Percentiles rank a stretch among this genome's conserved stretches.
Conservation (phyloP, 768 basidiomycete genomes). For the Calocera cornea region DNA sequence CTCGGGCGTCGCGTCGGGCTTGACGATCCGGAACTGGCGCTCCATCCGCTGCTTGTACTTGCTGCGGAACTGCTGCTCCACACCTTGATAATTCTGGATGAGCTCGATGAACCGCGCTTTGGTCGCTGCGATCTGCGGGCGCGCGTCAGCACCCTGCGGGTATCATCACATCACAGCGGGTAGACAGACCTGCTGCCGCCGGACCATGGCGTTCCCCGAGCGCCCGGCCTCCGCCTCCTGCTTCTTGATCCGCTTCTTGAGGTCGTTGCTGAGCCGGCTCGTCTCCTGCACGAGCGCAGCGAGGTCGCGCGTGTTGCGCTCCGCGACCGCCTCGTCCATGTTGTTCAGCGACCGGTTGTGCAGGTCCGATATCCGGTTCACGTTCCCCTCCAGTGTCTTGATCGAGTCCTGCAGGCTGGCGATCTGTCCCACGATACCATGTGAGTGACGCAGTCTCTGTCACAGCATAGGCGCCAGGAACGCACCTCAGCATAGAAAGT, state of each 20-base stretch:
- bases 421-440: slow-evolving; percentile 35
- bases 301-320: slow-evolving; percentile 14
- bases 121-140: slow-evolving; percentile 11
- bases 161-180: slow-evolving; percentile 9
- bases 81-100: slow-evolving; percentile 61
- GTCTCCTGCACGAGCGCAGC: slow-evolving; percentile 26
- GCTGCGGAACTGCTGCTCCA: slow-evolving; percentile 55
- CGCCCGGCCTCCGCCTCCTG: slow-evolving; percentile 52
- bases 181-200: slow-evolving; percentile 59
- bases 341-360: slow-evolving; percentile 23
- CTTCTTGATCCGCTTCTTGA: slow-evolving; percentile 47
- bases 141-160: not conserved
- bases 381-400: slow-evolving; percentile 52
- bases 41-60: slow-evolving; percentile 55
- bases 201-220: slow-evolving; percentile 47
- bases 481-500: not conserved
- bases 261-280: slow-evolving; percentile 39
- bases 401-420: slow-evolving; percentile 60
- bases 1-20: slow-evolving; percentile 72
- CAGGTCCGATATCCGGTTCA: slow-evolving; percentile 31
- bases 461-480: not conserved
- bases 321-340: slow-evolving; percentile 18
- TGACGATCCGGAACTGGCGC: slow-evolving; percentile 71
- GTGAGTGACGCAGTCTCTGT: not conserved
- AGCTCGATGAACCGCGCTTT: slow-evolving; percentile 61